Evolutionary conservation across 2,329 filamentous ascomycete genomes (phyloP).

Genomic region (Metarhizium album): DNA sequence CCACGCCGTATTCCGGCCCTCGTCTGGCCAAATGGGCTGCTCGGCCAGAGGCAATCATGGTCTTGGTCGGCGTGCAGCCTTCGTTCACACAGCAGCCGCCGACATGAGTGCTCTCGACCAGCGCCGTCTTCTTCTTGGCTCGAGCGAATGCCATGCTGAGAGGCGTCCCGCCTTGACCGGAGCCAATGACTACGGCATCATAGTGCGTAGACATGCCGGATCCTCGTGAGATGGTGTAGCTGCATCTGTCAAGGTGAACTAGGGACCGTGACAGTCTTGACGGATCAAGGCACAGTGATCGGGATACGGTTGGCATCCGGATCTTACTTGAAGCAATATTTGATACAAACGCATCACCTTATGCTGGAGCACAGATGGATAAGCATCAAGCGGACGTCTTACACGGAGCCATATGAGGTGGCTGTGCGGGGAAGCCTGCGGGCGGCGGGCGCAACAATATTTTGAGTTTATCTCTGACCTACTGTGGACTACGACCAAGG

Average conservation of each 20-base stretch:
- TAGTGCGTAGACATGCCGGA: conserved; percentile 7
- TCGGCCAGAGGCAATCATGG: conserved; percentile 41
- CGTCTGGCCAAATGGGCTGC: conserved; percentile 34
- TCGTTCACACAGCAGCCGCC: conserved; percentile 45
- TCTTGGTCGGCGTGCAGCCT: conserved; percentile 47
- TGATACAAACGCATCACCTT: neutral
- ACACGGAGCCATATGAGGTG: too few relatives aligned
- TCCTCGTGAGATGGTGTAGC: neutral
- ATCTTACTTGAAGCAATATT: neutral
- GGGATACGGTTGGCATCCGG: neutral
- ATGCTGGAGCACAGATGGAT: neutral
- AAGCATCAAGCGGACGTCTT: neutral
- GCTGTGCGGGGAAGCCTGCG: too few relatives aligned
- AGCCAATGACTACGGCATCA: conserved; percentile 35
- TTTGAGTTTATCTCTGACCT: too few relatives aligned
- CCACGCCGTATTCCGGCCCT: conserved; percentile 34
- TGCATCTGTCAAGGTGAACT: neutral
- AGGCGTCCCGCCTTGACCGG: conserved; percentile 40
- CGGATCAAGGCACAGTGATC: neutral
- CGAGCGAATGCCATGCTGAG: conserved; percentile 35
- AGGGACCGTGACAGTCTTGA: neutral
- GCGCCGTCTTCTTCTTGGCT: conserved; percentile 30
- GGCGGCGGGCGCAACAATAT: too few relatives aligned
- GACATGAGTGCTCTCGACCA: conserved; percentile 37
- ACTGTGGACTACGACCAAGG: too few relatives aligned